Conservation (phyloP, 768 basidiomycete species). For the Auriscalpium vulgare region DNA sequence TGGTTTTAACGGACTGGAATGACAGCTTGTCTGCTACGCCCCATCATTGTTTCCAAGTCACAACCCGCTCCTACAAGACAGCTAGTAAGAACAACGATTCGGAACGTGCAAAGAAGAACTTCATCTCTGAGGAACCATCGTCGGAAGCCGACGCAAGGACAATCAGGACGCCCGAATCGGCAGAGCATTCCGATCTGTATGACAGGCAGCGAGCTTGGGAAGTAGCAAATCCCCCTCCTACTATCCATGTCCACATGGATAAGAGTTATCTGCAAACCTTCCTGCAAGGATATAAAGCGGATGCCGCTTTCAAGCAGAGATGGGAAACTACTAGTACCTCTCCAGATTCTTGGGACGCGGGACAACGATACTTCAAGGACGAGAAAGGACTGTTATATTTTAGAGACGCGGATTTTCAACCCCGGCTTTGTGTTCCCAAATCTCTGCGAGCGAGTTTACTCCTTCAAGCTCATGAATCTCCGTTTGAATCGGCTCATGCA, state of each 20-base stretch:
- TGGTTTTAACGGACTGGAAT: too few relatives aligned
- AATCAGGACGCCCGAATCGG: too few relatives aligned
- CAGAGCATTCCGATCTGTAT: too few relatives aligned
- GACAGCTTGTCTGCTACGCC: too few relatives aligned
- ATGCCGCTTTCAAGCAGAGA: background rate
- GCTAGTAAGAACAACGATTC: too few relatives aligned
- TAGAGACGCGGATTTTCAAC: constrained; percentile 10
- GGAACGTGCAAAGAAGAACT: too few relatives aligned
- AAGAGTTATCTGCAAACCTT: background rate
- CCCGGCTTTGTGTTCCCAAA: constrained; percentile 13
- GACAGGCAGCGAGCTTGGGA: background rate
- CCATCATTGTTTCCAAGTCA: too few relatives aligned
- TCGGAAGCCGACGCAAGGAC: too few relatives aligned
- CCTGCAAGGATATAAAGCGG: background rate
- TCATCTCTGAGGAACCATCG: too few relatives aligned
- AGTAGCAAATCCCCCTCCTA: background rate
- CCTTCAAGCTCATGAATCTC: constrained; percentile 2
- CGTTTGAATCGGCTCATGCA: constrained; percentile 6
- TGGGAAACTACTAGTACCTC: background rate
- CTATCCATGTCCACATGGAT: background rate
- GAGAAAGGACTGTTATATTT: constrained; percentile 11
- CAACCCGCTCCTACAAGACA: too few relatives aligned
- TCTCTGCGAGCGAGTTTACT: background rate
- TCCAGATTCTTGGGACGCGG: background rate
- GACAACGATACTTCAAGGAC: constrained; percentile 9